phyloP scores from a whole-genome alignment of 2,329 filamentous ascomycete genomes.

The Penicillium sp. region DNA sequence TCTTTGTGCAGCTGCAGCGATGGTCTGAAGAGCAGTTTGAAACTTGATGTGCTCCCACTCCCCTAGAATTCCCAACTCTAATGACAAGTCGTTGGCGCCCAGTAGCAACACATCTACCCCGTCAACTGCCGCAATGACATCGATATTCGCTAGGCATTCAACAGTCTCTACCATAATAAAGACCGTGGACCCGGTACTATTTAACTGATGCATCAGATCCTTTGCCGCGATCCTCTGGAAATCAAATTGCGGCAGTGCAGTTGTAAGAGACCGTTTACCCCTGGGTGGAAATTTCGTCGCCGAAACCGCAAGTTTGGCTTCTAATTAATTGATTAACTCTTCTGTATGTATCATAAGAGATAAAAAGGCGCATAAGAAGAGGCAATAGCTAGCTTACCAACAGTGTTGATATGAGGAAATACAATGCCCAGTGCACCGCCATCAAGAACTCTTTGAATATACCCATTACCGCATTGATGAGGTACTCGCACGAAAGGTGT shows the following conservation, averaged over 20 bases:
- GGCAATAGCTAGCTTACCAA: background rate
- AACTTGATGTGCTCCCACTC: background rate
- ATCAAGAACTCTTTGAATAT: slow-evolving; percentile 3
- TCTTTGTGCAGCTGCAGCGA: background rate
- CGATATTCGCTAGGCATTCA: background rate
- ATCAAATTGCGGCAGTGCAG: background rate
- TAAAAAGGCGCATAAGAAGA: background rate
- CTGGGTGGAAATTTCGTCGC: background rate
- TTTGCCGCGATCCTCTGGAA: background rate
- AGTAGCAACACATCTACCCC: slow-evolving; percentile 1
- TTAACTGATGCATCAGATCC: slow-evolving; percentile 3
- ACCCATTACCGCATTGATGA: background rate
- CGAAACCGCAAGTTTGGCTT: background rate
- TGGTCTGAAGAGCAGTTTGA: background rate
- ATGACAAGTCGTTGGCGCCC: slow-evolving; percentile 2
- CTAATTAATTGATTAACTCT: background rate
- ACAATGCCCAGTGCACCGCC: slow-evolving; percentile 1
- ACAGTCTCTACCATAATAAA: slow-evolving; percentile 1
- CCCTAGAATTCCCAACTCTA: slow-evolving; percentile 1
- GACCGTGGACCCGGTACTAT: background rate
- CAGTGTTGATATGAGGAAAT: slow-evolving; percentile 1
- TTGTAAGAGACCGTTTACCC: slow-evolving; percentile 1
- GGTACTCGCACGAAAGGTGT: slow-evolving; percentile 3
- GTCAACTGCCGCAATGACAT: slow-evolving; percentile 2
- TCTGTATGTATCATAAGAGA: no score